phyloP scores from a whole-genome alignment of 1,284 basidiomycete genomes.

The Inonotus hispidus region DNA sequence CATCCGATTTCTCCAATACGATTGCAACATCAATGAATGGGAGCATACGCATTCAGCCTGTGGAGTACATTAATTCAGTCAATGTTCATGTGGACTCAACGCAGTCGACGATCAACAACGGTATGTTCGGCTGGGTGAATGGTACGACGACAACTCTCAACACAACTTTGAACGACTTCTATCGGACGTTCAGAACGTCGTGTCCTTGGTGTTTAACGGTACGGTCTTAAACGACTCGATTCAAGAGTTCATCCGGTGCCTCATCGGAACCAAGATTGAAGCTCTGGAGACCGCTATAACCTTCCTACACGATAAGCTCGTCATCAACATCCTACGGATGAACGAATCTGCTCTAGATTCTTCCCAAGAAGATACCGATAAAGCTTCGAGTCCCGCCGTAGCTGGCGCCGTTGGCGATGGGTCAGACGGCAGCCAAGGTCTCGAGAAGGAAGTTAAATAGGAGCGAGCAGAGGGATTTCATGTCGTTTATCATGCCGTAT shows the following conservation, averaged over 20 bases:
- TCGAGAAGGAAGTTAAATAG: conserved; percentile 48
- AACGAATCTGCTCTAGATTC: conserved; percentile 72
- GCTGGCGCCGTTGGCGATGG: conserved; percentile 69
- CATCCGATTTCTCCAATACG: conserved; percentile 60
- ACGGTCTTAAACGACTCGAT: conserved; percentile 78
- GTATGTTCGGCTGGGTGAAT: conserved; percentile 92
- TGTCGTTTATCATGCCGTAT: conserved; percentile 37
- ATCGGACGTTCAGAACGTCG: conserved; percentile 66
- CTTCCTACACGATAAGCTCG: conserved; percentile 86
- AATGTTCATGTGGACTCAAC: conserved; percentile 67
- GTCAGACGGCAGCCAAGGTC: conserved; percentile 47
- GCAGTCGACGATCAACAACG: conserved; percentile 76
- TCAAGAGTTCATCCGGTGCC: conserved; percentile 82
- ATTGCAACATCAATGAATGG: conserved; percentile 77
- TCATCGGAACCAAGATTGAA: conserved; percentile 85
- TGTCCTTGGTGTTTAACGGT: conserved; percentile 71
- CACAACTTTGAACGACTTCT: conserved; percentile 68
- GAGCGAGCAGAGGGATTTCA: conserved; percentile 43
- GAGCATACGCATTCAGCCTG: conserved; percentile 75
- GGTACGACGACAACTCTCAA: conserved; percentile 88
- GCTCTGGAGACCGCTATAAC: conserved; percentile 85
- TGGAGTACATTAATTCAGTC: conserved; percentile 68
- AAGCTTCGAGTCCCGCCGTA: conserved; percentile 72
- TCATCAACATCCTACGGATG: conserved; percentile 71
- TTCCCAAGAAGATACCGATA: conserved; percentile 61